A percentile compares a stretch with the other conserved stretches of the same genome.
phyloP scores from a whole-genome alignment of 441 rosid genomes.

The Bruguiera hainesii region DNA sequence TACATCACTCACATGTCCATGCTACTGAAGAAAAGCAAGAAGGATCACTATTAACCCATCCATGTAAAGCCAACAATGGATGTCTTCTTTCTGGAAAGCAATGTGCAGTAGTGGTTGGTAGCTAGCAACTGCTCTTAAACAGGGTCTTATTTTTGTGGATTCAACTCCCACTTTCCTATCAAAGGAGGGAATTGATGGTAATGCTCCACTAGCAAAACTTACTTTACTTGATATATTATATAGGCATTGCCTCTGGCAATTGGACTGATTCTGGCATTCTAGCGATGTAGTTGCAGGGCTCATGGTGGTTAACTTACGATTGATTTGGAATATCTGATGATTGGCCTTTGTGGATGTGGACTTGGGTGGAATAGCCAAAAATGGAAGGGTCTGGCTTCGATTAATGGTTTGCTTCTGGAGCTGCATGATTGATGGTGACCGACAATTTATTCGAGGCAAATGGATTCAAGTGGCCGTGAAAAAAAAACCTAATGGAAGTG shows the following conservation, averaged over 20 bases:
- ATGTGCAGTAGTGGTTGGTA: neutral
- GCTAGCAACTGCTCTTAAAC: neutral
- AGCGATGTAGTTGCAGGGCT: neutral
- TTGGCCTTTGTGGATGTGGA: neutral
- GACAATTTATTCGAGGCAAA: neutral
- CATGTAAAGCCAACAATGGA: neutral
- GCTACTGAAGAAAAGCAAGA: slow-evolving; percentile 79
- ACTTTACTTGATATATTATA: slow-evolving; percentile 5
- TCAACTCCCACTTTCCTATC: neutral
- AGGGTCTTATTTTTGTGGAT: neutral
- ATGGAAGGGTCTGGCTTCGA: neutral
- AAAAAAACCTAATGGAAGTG: neutral
- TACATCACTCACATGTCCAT: slow-evolving; percentile 60
- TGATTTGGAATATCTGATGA: neutral
- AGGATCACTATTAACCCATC: slow-evolving; percentile 38
- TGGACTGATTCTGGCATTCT: neutral
- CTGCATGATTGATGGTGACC: slow-evolving; percentile 1
- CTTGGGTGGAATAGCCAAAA: neutral
- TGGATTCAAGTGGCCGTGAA: neutral
- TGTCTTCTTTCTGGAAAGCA: neutral
- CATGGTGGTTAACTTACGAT: neutral
- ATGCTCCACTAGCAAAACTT: neutral
- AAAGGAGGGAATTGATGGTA: neutral
- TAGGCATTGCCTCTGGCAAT: neutral
- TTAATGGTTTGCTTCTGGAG: slow-evolving; percentile 1